Evolutionary conservation across 2,329 filamentous ascomycete genomes (phyloP).

Genomic region (Penicillium sp.): DNA sequence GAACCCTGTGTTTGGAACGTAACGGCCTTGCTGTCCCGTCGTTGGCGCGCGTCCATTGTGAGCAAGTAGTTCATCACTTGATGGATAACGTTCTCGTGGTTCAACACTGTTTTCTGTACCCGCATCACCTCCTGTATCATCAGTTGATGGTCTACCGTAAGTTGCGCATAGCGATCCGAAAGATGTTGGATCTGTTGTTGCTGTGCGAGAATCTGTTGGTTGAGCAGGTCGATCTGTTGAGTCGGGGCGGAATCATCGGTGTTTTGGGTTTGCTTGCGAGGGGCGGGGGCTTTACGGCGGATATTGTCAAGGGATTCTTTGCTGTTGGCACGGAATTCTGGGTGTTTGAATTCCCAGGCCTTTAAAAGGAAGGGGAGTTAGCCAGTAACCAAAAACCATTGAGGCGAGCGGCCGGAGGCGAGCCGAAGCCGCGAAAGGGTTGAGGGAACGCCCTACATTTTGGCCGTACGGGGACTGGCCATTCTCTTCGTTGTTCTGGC

Average conservation of each 20-base stretch:
- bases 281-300: constrained; percentile 88
- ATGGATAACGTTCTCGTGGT: constrained; percentile 72
- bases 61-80: constrained; percentile 72
- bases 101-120: constrained; percentile 71
- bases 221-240: constrained; percentile 87
- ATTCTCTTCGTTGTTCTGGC: constrained; percentile 85
- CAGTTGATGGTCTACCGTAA: constrained; percentile 69
- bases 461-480: constrained; percentile 80
- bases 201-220: constrained; percentile 84
- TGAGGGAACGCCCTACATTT: constrained; percentile 59
- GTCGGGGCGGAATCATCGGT: constrained; percentile 78
- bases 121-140: constrained; percentile 67
- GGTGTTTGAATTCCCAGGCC: constrained; percentile 97
- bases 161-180: constrained; percentile 81
- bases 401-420: not conserved
- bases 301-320: constrained; percentile 98
- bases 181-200: constrained; percentile 90
- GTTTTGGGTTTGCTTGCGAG: constrained; percentile 70
- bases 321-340: constrained; percentile 92
- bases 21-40: constrained; percentile 61
- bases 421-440: not conserved
- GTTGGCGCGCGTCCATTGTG: constrained; percentile 65
- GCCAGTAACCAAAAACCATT: not conserved
- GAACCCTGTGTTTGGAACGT: constrained; percentile 46
- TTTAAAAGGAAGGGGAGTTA: constrained; percentile 42